A percentile compares a stretch with the other conserved stretches of the same genome.
These are phyloP conservation scores for Xylariaceae sp. DNA, from an alignment of 2,329 filamentous ascomycete species.

Conservation along the genomic window DNA sequence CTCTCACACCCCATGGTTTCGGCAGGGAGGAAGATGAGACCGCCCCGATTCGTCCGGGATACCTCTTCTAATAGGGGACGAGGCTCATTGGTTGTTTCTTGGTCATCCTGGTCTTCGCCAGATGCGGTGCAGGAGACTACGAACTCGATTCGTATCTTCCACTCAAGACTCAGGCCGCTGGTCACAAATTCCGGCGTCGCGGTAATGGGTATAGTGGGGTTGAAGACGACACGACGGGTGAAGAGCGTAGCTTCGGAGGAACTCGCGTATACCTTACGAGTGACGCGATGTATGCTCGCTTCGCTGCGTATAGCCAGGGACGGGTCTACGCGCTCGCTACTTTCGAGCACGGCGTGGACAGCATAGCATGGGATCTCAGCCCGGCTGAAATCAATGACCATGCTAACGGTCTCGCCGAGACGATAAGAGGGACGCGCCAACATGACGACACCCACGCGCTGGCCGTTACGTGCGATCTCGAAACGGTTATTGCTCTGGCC, in stretches of 20 bases:
- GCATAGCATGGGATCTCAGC: slow-evolving; percentile 80
- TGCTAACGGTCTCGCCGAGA: slow-evolving; percentile 79
- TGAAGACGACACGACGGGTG: slow-evolving; percentile 72
- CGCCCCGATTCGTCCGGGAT: slow-evolving; percentile 71
- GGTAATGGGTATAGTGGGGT: slow-evolving; percentile 71
- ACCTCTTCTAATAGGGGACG: slow-evolving; percentile 70
- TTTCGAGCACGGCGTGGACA: slow-evolving; percentile 78
- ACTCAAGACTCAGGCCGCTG: slow-evolving; percentile 78
- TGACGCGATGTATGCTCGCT: slow-evolving; percentile 80
- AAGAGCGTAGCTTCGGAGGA: slow-evolving; percentile 80
- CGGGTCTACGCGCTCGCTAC: slow-evolving; percentile 74
- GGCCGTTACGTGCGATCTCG: slow-evolving; percentile 89
- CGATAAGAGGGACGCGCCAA: slow-evolving; percentile 83
- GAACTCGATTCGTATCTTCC: slow-evolving; percentile 89
- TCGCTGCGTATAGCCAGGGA: slow-evolving; percentile 78
- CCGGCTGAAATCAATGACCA: slow-evolving; percentile 76
- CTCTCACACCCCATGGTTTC: slow-evolving; percentile 79
- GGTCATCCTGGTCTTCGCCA: slow-evolving; percentile 4
- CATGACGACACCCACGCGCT: slow-evolving; percentile 84
- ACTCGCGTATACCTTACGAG: slow-evolving; percentile 72
- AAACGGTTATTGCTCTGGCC: slow-evolving; percentile 86
- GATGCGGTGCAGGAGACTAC: slow-evolving; percentile 59
- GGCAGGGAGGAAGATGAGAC: slow-evolving; percentile 66
- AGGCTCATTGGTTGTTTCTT: slow-evolving; percentile 27
- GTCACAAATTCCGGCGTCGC: slow-evolving; percentile 92